phyloP scores from a whole-genome alignment of 2,329 filamentous ascomycete species.

The Talaromyces sp. region DNA sequence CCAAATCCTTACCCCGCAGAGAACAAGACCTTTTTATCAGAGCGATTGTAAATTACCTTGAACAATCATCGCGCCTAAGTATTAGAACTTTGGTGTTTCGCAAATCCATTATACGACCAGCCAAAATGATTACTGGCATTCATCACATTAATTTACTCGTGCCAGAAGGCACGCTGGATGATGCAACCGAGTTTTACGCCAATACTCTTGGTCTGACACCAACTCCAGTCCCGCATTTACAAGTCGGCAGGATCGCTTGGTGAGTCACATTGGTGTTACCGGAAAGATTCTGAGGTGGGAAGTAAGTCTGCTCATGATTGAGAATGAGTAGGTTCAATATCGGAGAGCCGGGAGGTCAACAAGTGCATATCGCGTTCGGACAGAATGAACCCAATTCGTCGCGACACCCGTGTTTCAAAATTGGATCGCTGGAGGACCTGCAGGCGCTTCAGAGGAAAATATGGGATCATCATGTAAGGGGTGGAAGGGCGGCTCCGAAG shows the following conservation, averaged over 20 bases:
- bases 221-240: constrained; percentile 53
- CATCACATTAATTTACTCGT: constrained; percentile 62
- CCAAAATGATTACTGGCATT: constrained; percentile 53
- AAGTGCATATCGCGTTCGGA: constrained; percentile 56
- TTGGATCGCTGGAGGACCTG: constrained; percentile 52
- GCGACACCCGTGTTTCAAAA: constrained; percentile 60
- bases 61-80: neutral
- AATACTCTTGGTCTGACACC: constrained; percentile 56
- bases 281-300: neutral
- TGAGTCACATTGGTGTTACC: constrained; percentile 29
- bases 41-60: neutral
- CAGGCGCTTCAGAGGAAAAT: constrained; percentile 49
- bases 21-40: neutral
- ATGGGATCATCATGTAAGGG: constrained; percentile 52
- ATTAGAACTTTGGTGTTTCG: neutral
- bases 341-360: constrained; percentile 51
- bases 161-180: constrained; percentile 52
- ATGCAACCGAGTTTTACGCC: constrained; percentile 57
- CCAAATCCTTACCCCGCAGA: neutral
- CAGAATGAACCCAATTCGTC: constrained; percentile 43
- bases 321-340: constrained; percentile 53
- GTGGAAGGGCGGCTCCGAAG: constrained; percentile 52
- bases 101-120: neutral
- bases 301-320: neutral
- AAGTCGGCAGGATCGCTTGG: constrained; percentile 56